Percentiles rank a stretch among this genome's conserved stretches.
phyloP scores from a whole-genome alignment of 345 rosid genomes.

The Brassica napus region Da-Ae NC_063434.1:14763501-14764000 shows the following conservation, averaged over 20 bases:
- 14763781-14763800: background rate
- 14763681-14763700: slow-evolving; percentile 38
- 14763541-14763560: too few relatives aligned
- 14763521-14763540: background rate
- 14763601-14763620: slow-evolving; percentile 39
- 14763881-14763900: background rate
- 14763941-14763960: too few relatives aligned
- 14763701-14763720: slow-evolving; percentile 35
- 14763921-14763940: too few relatives aligned
- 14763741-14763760: slow-evolving; percentile 37
- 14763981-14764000: too few relatives aligned
- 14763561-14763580: background rate
- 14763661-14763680: background rate
- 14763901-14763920: too few relatives aligned
- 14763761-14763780: slow-evolving; percentile 20
- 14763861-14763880: background rate
- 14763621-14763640: slow-evolving; percentile 40
- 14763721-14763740: slow-evolving; percentile 38
- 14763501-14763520: background rate
- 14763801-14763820: background rate
- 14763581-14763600: background rate
- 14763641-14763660: slow-evolving; percentile 40
- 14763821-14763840: background rate
- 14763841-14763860: background rate
- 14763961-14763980: too few relatives aligned